Evolutionary conservation across 2,329 filamentous ascomycete species (phyloP), one percentile per base, ranked within the genome.

Genomic region (Seiridium cupressi): DNA sequence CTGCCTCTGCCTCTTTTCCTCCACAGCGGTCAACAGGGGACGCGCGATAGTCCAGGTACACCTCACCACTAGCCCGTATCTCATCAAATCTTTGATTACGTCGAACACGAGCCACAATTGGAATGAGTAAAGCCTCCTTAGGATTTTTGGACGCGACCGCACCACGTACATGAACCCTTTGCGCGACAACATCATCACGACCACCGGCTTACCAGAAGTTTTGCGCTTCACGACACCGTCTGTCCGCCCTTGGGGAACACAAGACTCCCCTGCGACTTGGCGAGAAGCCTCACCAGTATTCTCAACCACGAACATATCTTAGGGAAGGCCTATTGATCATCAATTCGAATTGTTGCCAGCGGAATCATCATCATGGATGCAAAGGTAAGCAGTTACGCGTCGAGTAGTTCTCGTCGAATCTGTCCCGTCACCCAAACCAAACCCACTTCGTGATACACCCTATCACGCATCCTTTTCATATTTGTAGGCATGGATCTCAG

Each of bases 31-130:
- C 32, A 7, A 44, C 53, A 55, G 53, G 53, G 53, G 35, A 55
- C 53, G 53, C 53, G 53, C 53, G 32, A 44, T 44, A 57, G 34
- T 13, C 54, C 13, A 13, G 42, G 40, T 47, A 32, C 44, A 55
- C 18, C 32, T 38, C 44, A 48, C 26, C 18, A 32, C 46, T 42
- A 49, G 55, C 44, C 55, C 31, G 55, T 48, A 58, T 38, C 46
- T 58, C 55, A 58, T 58, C 55, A 49, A 58, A 58, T 58, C 44
- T 58, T 49, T 49, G 55, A 58, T 58, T 58, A 58, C 55, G 9
- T 32, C 10, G 18, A 40, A 58, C 46, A 58, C 55, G 55, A 58
- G 55, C 55, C 55, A 58, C 46, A 42, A n/a, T 47, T 31, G 42
- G 35, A 57, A 44, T 46, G 34, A 46, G 32, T 32, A 44, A 49